Evolutionary conservation across 495 filamentous ascomycete species (phyloP).

Genomic region (Symbiotaphrina buchneri): DNA sequence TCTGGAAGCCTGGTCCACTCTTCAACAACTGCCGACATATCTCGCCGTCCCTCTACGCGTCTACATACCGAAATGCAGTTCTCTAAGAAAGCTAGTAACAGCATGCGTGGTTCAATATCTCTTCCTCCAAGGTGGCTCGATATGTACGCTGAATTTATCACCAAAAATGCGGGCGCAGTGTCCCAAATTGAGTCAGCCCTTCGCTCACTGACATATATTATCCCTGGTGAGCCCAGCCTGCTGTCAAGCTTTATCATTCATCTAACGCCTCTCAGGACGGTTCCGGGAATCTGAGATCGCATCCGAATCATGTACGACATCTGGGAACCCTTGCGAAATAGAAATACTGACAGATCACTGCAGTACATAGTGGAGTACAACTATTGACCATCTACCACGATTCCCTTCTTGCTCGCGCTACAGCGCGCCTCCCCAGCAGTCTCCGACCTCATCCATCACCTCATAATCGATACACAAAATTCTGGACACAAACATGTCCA

Average conservation of each 20-base stretch:
- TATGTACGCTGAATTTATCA: constrained; percentile 80
- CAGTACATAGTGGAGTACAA: constrained; percentile 67
- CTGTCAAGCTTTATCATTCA: neutral
- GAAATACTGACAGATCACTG: constrained; percentile 1
- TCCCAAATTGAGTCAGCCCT: constrained; percentile 83
- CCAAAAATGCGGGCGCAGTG: constrained; percentile 77
- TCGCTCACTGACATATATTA: constrained; percentile 82
- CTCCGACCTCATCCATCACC: constrained; percentile 33
- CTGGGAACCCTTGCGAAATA: neutral
- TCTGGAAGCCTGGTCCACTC: no score
- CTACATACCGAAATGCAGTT: no score
- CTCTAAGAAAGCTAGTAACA: no score
- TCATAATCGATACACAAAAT: constrained; percentile 76
- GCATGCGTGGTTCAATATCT: no score
- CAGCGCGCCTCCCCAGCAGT: constrained; percentile 16
- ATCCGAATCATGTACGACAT: constrained; percentile 51
- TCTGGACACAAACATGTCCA: constrained; percentile 56
- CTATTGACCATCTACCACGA: constrained; percentile 90
- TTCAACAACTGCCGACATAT: no score
- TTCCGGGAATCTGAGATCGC: constrained; percentile 87
- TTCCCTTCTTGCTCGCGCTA: constrained; percentile 51
- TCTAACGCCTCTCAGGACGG: constrained; percentile 31
- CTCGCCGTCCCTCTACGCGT: no score
- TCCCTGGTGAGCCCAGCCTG: constrained; percentile 40
- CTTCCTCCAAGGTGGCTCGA: constrained; percentile 48